These are phyloP conservation scores for Fusarium sambucinum DNA, from an alignment of 2,329 filamentous ascomycete species.

Conservation along the genomic window DNA sequence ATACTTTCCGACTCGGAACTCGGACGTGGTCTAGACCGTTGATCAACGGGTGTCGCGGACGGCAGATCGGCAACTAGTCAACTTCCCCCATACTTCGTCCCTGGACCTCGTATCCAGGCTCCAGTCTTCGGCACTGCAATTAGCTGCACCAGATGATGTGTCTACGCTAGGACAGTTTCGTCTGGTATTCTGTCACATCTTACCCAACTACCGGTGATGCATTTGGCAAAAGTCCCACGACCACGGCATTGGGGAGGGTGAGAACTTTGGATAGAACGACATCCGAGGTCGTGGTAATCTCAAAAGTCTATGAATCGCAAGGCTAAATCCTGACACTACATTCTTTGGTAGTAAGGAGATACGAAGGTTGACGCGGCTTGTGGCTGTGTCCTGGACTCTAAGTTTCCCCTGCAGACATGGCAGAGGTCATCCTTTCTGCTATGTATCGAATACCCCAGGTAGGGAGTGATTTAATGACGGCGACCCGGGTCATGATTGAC, in stretches of 20 bases:
- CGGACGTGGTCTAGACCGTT: neutral
- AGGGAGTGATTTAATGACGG: too few species aligned
- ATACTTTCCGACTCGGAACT: slow-evolving; percentile 7
- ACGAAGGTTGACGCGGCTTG: neutral
- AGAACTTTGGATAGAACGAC: neutral
- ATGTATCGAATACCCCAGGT: too few species aligned
- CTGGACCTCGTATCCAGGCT: neutral
- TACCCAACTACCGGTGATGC: too few species aligned
- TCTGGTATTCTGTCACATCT: neutral
- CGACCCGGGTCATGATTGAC: too few species aligned
- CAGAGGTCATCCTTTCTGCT: too few species aligned
- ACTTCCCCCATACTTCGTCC: neutral
- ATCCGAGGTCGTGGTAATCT: neutral
- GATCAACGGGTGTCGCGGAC: neutral
- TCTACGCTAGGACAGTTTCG: neutral
- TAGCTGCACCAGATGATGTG: too few species aligned
- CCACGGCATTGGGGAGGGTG: neutral
- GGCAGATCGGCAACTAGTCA: slow-evolving; percentile 7
- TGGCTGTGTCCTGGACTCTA: neutral
- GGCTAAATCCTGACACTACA: neutral
- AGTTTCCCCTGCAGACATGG: too few species aligned
- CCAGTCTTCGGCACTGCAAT: neutral
- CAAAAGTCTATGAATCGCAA: neutral
- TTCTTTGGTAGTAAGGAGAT: too few species aligned
- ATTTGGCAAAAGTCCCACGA: neutral